Base-by-base conservation (phyloP, 306 rosid genomes). In the Fragaria iinumae region DNA sequence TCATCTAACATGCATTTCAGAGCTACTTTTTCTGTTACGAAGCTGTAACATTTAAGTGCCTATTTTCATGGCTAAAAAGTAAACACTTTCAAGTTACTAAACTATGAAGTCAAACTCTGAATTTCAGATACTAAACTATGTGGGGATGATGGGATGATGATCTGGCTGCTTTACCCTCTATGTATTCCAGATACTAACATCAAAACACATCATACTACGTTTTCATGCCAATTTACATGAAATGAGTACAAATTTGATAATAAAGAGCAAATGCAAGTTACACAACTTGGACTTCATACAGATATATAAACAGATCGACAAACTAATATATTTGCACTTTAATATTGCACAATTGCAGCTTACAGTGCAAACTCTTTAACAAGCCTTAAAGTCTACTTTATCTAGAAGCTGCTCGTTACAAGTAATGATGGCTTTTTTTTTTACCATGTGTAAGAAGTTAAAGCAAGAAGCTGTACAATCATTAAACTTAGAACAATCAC, bases 321-420 rank as follows among this genome's bases (percentile, higher is more conserved):
- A 21, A 71, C 6, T 10, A n/a, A 29, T 55, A 32, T 65, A 67
- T 20, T 55, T 32, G 70, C 79, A 67, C 29, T 74, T 18, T 41
- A 79, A 50, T 23, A 71, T 63, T 62, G 47, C 64, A 70, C 75
- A 70, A 69, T 21, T 52, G 4, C 48, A 59, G 72, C 73, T 49
- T 45, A 67, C 25, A 21, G 62, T 11, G 77, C 7, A 5, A 75
- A 65, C 67, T 43, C 57, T 68, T 69, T 48, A 7, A 27, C 48
- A 29, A 32, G 63, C 63, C 84, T 50, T 70, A 29, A 36, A 49
- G 41, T 41, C 64, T 76, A 81, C 44, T 39, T 39, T 39, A 6
- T 39, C 23, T 18, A 52, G 57, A 52, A 52, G 23, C 23, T 52
- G 23, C 21, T 52, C 17, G 3, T 52, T 52, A 52, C 57, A 18